These are phyloP conservation scores for Mucuna pruriens DNA, from an alignment of 306 rosid genomes.

Conservation along the genomic window DNA sequence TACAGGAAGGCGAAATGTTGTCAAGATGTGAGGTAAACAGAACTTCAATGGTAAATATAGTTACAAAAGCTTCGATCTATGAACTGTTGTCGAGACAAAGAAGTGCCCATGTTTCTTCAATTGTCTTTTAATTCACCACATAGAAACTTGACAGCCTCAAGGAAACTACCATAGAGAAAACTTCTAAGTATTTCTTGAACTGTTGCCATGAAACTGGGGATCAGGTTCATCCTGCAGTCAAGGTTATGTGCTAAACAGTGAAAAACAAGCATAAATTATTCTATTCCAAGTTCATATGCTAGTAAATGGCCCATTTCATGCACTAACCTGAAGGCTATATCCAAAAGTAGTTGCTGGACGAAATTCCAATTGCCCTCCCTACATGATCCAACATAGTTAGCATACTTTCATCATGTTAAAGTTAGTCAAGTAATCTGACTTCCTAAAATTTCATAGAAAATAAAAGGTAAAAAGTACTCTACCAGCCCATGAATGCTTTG, in stretches of 20 bases:
- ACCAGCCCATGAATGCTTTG: slow-evolving; percentile 91
- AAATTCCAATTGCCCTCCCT: slow-evolving; percentile 83
- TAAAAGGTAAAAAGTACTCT: slow-evolving; percentile 28
- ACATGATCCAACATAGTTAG: slow-evolving; percentile 40
- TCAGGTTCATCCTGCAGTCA: slow-evolving; percentile 72
- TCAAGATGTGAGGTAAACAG: slow-evolving; percentile 5
- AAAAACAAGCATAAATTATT: slow-evolving; percentile 30
- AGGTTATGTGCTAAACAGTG: slow-evolving; percentile 31
- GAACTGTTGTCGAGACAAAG: slow-evolving; percentile 26
- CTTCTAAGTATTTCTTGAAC: slow-evolving; percentile 68
- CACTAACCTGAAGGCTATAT: slow-evolving; percentile 80
- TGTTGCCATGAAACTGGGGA: slow-evolving; percentile 69
- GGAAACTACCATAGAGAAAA: slow-evolving; percentile 26
- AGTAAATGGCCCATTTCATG: slow-evolving; percentile 15
- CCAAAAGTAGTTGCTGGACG: slow-evolving; percentile 68
- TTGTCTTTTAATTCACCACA: slow-evolving; percentile 23
- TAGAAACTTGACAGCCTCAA: slow-evolving; percentile 19
- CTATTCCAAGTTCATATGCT: slow-evolving; percentile 25
- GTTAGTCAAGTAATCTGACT: neutral
- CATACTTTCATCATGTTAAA: slow-evolving; percentile 12
- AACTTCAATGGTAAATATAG: neutral
- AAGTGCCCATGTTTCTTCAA: slow-evolving; percentile 28
- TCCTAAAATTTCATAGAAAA: neutral
- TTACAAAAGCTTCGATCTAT: slow-evolving; percentile 7
- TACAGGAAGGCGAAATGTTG: slow-evolving; percentile 20